A percentile compares a stretch with the other conserved stretches of the same genome.
These are phyloP conservation scores for Gigaspora rosea DNA, from an alignment of 192 early-diverging fungal species.

Conservation along the genomic window DNA sequence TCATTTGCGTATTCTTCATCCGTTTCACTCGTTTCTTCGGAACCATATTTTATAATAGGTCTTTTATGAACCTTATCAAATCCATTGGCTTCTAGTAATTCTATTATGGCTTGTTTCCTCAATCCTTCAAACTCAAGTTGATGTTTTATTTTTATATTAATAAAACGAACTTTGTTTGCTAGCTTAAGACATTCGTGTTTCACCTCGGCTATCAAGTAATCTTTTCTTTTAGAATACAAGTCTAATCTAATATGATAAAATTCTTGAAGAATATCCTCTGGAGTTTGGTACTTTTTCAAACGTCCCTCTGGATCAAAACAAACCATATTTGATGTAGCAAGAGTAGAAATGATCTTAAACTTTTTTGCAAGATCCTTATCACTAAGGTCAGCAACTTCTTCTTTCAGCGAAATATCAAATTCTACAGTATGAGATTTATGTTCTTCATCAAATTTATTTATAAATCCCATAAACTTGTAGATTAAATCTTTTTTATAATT, in stretches of 20 bases:
- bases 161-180: conserved; percentile 87
- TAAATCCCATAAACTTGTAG: no score
- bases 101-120: no score
- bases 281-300: conserved; percentile 74
- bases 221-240: conserved; percentile 91
- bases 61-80: conserved; percentile 31
- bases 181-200: conserved; percentile 66
- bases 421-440: no score
- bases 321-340: conserved; percentile 90
- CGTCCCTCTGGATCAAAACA: conserved; percentile 90
- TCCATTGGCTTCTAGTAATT: no score
- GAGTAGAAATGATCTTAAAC: conserved; percentile 73
- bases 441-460: background rate
- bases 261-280: conserved; percentile 82
- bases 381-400: conserved; percentile 71
- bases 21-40: conserved; percentile 49
- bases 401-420: conserved; percentile 68
- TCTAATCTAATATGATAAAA: conserved; percentile 84
- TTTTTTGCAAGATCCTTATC: conserved; percentile 77
- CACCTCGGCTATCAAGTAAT: conserved; percentile 62
- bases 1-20: conserved; percentile 44
- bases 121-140: conserved; percentile 75
- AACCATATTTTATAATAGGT: background rate
- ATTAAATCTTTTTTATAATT: conserved; percentile 78
- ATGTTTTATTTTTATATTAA: conserved; percentile 84